Conservation (phyloP, 2,329 filamentous ascomycete species). For the Trichoderma sp. region DNA sequence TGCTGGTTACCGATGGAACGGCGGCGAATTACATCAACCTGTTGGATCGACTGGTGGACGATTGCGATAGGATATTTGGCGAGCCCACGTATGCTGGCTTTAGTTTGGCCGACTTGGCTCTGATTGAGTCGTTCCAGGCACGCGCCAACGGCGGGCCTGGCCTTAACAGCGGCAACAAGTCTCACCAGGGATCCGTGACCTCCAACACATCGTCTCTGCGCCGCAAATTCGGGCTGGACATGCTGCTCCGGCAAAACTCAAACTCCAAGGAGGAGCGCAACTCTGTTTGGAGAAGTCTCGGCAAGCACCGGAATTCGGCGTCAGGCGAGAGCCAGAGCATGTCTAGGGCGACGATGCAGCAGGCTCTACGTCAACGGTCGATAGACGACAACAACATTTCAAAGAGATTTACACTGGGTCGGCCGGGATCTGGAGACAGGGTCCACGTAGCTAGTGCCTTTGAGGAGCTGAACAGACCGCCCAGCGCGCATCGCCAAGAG, state of each 20-base stretch:
- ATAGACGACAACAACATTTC: slow-evolving; percentile 64
- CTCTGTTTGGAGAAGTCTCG: slow-evolving; percentile 83
- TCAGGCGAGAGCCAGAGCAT: slow-evolving; percentile 62
- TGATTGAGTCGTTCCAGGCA: slow-evolving; percentile 56
- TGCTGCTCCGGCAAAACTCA: slow-evolving; percentile 73
- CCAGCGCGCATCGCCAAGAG: slow-evolving; percentile 56
- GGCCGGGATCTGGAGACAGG: slow-evolving; percentile 58
- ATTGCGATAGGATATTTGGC: slow-evolving; percentile 85
- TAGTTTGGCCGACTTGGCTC: slow-evolving; percentile 38
- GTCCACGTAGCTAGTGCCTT: slow-evolving; percentile 62
- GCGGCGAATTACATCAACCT: slow-evolving; percentile 84
- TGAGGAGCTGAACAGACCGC: slow-evolving; percentile 56
- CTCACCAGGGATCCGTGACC: slow-evolving; percentile 70
- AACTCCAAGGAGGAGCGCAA: slow-evolving; percentile 75
- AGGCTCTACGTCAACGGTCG: slow-evolving; percentile 65
- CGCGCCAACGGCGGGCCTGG: slow-evolving; percentile 34
- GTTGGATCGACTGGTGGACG: slow-evolving; percentile 83
- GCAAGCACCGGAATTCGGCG: slow-evolving; percentile 68
- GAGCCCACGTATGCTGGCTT: slow-evolving; percentile 48
- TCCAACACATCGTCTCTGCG: slow-evolving; percentile 86
- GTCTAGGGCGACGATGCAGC: slow-evolving; percentile 63
- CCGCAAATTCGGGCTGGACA: slow-evolving; percentile 79
- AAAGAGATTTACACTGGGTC: slow-evolving; percentile 36
- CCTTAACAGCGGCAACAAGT: slow-evolving; percentile 47
- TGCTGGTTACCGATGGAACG: slow-evolving; percentile 74